Conservation (phyloP, 2,329 filamentous ascomycete species). For the Exophiala spinifera region DNA sequence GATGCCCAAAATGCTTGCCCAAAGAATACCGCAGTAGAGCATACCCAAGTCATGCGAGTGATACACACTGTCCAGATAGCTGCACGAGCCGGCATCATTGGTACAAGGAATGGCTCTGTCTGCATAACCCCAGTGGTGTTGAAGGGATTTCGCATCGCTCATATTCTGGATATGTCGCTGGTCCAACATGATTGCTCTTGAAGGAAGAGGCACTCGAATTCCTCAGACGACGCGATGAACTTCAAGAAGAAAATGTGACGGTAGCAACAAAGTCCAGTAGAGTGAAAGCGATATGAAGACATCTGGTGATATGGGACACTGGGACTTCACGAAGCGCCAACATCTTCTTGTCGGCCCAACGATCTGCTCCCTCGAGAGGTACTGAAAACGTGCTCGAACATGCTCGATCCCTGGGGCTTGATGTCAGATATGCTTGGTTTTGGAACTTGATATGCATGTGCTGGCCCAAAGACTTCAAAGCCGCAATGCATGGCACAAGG, state of each 20-base stretch:
- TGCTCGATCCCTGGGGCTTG: too few relatives aligned
- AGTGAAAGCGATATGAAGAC: neutral
- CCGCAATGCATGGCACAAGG: too few relatives aligned
- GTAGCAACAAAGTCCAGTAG: too few relatives aligned
- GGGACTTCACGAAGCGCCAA: neutral
- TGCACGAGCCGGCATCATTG: conserved; percentile 55
- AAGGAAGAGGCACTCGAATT: conserved; percentile 6
- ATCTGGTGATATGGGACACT: neutral
- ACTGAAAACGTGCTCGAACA: too few relatives aligned
- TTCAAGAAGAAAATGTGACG: neutral
- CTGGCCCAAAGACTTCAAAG: too few relatives aligned
- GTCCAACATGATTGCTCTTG: conserved; percentile 4
- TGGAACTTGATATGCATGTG: too few relatives aligned
- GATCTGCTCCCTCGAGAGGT: too few relatives aligned
- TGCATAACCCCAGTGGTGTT: conserved; percentile 57
- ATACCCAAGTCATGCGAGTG: conserved; percentile 53
- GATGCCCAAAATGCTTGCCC: conserved; percentile 52
- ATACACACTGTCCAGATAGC: conserved; percentile 57
- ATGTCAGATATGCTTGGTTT: too few relatives aligned
- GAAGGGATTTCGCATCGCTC: conserved; percentile 37
- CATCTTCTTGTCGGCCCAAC: too few relatives aligned
- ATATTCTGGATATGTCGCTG: conserved; percentile 46
- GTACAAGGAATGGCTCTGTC: conserved; percentile 55
- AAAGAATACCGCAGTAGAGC: conserved; percentile 56
- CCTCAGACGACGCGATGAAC: neutral